Evolutionary conservation across 768 basidiomycete species (phyloP), one percentile per base, ranked within the genome.

Genomic region (Sarcodon aspratus): DNA sequence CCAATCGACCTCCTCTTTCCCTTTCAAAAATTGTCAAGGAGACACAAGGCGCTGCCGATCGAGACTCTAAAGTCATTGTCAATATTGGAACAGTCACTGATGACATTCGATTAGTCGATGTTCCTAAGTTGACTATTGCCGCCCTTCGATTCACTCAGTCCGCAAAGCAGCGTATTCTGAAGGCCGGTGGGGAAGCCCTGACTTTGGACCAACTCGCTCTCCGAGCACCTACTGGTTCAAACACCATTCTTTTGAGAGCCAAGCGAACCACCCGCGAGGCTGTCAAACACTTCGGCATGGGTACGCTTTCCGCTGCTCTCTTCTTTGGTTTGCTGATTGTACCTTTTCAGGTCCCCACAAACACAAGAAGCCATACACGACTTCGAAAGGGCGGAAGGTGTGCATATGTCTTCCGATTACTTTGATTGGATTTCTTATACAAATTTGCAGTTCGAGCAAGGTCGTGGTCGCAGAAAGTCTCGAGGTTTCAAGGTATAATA

Each of bases 281-380:
- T 46, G 81, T 87, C 74, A 93, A 90, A 69, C 95, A 98, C 79
- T 97, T 97, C 67, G 95, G 95, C 70, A 90, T 90, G 88, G 90
- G 85, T 56, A 27, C 21, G 21, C 21, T 27, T 5, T 27, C 21
- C 21, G 5, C 21, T 27, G 2, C 21, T 27, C 21, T 27, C 21
- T 27, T 27, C 21, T 27, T 27, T 27, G 21, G 5, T 27, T 27
- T 27, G 21, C 21, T 27, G 21, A 27, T 5, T 27, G 21, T 27
- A 27, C 21, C 5, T 27, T 27, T 27, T 27, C 21, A 27, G 21
- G 21, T 42, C 93, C 93, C 49, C 90, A 94, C 83, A 91, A 97
- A 73, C 75, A 96, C 84, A 97, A 95, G 79, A 96, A 94, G 74
- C 96, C 96, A 44, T 87, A 92, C 74, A 88, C 93, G 44, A 75